Evolutionary conservation across 2,329 filamentous ascomycete species (phyloP), one percentile per base, ranked within the genome.

Genomic region (Colletotrichum sp.): DNA sequence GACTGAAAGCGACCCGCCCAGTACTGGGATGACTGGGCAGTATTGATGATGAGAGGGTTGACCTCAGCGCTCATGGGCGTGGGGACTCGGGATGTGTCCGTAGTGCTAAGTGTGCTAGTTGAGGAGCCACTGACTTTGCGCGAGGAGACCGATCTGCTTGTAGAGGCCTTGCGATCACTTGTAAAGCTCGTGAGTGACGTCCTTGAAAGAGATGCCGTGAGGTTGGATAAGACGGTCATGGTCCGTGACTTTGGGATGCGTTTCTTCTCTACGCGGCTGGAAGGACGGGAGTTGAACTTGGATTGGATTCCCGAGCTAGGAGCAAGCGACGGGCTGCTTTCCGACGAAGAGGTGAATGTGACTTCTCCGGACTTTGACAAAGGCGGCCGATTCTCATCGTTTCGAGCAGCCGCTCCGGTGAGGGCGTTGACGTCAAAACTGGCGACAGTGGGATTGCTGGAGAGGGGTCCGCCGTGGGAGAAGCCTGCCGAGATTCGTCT

Each of bases 1-100:
- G 90, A 84, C 67, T 88, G 84, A 80, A 93, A 93, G 52, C 92
- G 90, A 21, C 92, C 92, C 13, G 88, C 85, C 92, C 92, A 94
- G 82, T 92, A 94, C 4, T 86, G 82, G 3, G 88, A 86, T 8
- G 87, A 83, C 79, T 90, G 87, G 3, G 88, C 86, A 0, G 80
- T 83, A 67, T 81, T 80, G 16, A 92, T 82, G 4, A 83, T 81
- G 57, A 49, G 8, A 15, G 62, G 71, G 13, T 77, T 77, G 15
- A 30, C 13, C 24, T 75, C 62, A 30, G 62, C 21, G 16, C 26
- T 57, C 10, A 34, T 32, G 5, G 74, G 71, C 8, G 65, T 75
- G 5, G 62, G 44, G 8, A 59, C 26, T 52, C 70, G 64, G 9
- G 69, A 36, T 9, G 62, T 39, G n/a, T 69, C 18, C 39, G 39